phyloP scores from a whole-genome alignment of 257 asterid genomes.

The Salvia miltiorrhiza region DNA sequence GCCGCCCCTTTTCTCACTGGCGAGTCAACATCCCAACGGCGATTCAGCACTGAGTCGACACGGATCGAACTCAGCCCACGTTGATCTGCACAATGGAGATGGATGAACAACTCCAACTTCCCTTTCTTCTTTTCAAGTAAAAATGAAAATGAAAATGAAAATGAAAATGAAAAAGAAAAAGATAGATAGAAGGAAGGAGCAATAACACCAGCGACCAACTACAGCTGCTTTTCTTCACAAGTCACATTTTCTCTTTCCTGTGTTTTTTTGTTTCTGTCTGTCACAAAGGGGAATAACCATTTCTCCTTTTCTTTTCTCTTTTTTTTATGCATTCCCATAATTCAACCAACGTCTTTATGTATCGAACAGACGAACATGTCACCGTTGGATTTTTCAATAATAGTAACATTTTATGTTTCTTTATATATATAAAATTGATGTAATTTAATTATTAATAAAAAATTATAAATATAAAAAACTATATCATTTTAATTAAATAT shows the following conservation, averaged over 20 bases:
- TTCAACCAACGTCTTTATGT: too few species aligned
- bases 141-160: not conserved
- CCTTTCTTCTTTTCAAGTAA: not conserved
- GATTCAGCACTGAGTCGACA: conserved; percentile 25
- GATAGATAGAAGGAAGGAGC: conserved; percentile 24
- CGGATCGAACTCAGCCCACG: conserved; percentile 33
- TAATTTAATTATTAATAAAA: too few species aligned
- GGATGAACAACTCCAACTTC: conserved; percentile 6
- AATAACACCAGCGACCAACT: conserved; percentile 24
- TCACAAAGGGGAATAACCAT: not conserved
- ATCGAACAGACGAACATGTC: too few species aligned
- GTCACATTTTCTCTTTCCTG: conserved; percentile 8
- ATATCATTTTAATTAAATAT: too few species aligned
- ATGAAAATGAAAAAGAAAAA: not conserved
- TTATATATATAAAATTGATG: too few species aligned
- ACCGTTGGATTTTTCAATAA: too few species aligned
- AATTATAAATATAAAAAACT: too few species aligned
- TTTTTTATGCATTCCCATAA: too few species aligned
- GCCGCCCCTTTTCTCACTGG: conserved; percentile 2
- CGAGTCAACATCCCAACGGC: conserved; percentile 33
- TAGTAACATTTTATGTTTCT: too few species aligned
- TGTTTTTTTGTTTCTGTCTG: not conserved
- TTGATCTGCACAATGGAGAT: conserved; percentile 28
- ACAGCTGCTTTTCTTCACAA: conserved; percentile 22
- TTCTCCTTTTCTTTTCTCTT: too few species aligned